phyloP scores from a whole-genome alignment of 202 grass and related monocot genomes.

The Musa balbisiana region DNA sequence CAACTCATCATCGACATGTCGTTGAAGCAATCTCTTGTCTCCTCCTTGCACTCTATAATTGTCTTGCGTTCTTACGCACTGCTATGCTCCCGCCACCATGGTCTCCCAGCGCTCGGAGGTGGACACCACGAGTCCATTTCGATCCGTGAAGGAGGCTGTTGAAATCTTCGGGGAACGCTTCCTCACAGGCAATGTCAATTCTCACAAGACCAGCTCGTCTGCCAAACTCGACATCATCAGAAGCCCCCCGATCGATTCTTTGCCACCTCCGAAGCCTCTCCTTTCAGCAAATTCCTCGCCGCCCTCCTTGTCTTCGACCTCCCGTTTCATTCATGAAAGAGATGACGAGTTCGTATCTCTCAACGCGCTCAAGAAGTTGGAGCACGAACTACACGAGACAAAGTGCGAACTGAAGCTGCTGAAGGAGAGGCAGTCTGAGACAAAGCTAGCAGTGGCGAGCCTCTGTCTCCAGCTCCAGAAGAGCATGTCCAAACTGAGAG shows the following conservation, averaged over 20 bases:
- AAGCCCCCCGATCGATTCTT: not conserved
- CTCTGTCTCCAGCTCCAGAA: not conserved
- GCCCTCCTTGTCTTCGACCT: not conserved
- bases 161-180: constrained; percentile 40
- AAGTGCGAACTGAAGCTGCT: constrained; percentile 7
- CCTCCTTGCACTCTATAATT: not conserved
- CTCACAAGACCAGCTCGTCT: constrained; percentile 9
- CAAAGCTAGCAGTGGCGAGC: not conserved
- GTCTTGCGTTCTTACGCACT: not conserved
- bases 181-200: not conserved
- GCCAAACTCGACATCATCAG: not conserved
- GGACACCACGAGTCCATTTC: constrained; percentile 53
- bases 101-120: constrained; percentile 29
- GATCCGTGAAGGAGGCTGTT: constrained; percentile 51
- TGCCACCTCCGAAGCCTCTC: constrained; percentile 2
- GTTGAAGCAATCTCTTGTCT: not conserved
- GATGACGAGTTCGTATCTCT: not conserved
- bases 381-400: not conserved
- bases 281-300: not conserved
- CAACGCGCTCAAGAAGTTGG: constrained; percentile 3
- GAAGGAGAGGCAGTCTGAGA: constrained; percentile 7
- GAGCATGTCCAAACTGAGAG: not conserved
- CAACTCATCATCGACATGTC: not conserved
- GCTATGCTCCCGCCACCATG: not conserved
- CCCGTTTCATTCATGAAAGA: not conserved